A percentile compares a stretch with the other conserved stretches of the same genome.
Conservation (phyloP, 257 asterid genomes). For the Capsicum pubescens region DNA sequence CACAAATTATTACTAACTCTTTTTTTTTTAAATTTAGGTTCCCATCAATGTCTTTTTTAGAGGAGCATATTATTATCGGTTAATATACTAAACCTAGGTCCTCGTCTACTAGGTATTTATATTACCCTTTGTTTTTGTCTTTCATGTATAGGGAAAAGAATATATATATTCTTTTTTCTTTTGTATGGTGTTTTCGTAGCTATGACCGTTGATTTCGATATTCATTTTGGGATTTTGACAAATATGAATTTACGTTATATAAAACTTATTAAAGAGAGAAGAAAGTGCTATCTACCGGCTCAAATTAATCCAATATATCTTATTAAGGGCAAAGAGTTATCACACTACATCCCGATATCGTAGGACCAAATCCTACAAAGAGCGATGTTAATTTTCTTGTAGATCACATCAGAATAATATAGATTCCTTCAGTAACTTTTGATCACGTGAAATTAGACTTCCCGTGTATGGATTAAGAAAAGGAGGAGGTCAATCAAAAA, state of each 20-base stretch:
- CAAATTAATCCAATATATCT: not conserved
- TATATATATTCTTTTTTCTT: too few relatives aligned
- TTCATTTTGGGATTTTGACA: not conserved
- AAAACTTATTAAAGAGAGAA: not conserved
- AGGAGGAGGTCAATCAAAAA: too few relatives aligned
- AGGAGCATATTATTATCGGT: slow-evolving; percentile 20
- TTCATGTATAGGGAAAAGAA: not conserved
- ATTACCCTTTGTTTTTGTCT: not conserved
- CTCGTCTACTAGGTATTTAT: not conserved
- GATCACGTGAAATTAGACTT: too few relatives aligned
- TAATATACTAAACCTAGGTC: not conserved
- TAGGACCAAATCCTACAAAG: not conserved
- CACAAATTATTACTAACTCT: not conserved
- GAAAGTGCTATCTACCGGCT: not conserved
- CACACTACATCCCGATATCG: slow-evolving; percentile 15
- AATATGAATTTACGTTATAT: not conserved
- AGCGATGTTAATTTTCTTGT: too few relatives aligned
- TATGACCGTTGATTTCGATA: not conserved
- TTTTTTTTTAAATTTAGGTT: not conserved
- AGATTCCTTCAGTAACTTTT: too few relatives aligned
- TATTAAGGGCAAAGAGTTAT: not conserved
- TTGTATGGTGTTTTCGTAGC: too few relatives aligned
- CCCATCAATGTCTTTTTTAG: not conserved
- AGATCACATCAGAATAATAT: too few relatives aligned
- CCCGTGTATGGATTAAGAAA: too few relatives aligned